Evolutionary conservation across 768 basidiomycete genomes (phyloP).

Genomic region (Kwoniella dendrophila): DNA sequence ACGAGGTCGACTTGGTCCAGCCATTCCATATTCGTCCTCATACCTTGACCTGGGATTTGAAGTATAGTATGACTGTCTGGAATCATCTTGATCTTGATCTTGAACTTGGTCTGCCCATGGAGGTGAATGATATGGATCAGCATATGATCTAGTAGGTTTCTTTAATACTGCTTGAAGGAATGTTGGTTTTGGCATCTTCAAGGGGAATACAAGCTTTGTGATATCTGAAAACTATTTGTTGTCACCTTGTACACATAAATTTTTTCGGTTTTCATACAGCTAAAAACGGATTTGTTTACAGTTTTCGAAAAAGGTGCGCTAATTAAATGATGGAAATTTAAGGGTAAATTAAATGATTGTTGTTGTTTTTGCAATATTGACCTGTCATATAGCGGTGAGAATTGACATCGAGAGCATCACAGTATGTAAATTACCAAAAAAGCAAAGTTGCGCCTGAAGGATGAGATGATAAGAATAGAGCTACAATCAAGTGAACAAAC

Average conservation of each 20-base stretch:
- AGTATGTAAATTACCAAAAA: no score
- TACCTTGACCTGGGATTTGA: slow-evolving; percentile 27
- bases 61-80: slow-evolving; percentile 4
- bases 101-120: slow-evolving; percentile 39
- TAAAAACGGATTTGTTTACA: background rate
- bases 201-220: background rate
- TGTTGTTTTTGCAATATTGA: background rate
- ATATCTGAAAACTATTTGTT: no score
- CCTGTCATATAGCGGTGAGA: no score
- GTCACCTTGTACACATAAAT: no score
- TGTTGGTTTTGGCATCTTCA: slow-evolving; percentile 49
- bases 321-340: no score
- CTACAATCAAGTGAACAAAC: no score
- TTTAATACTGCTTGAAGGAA: slow-evolving; percentile 45
- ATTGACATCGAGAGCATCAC: no score
- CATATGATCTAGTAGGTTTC: slow-evolving; percentile 49
- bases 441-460: no score
- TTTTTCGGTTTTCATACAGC: no score
- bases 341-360: background rate
- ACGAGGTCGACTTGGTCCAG: slow-evolving; percentile 29
- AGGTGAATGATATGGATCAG: slow-evolving; percentile 38
- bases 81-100: slow-evolving; percentile 2
- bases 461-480: no score
- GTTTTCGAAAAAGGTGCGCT: background rate
- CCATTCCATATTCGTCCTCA: slow-evolving; percentile 6